Conservation (phyloP, 2,329 filamentous ascomycete species). For the Thermothelomyces thermophilus region DNA sequence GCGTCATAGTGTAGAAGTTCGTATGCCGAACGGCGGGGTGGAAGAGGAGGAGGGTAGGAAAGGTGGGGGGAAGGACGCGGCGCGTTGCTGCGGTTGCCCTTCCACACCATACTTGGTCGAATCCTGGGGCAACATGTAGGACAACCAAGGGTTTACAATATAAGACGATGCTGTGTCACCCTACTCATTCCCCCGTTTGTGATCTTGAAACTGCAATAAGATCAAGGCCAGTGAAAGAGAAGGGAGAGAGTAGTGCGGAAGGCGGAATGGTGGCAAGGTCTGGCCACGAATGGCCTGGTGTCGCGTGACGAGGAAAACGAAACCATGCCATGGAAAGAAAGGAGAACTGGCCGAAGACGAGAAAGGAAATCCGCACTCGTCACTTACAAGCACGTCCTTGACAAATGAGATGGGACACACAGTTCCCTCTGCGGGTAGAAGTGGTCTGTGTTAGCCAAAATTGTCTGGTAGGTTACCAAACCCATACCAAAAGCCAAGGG, state of each 20-base stretch:
- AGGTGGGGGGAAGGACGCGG: not conserved
- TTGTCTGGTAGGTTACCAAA: slow-evolving; percentile 12
- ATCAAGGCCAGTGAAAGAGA: not conserved
- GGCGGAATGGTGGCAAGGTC: slow-evolving; percentile 10
- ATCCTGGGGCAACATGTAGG: not conserved
- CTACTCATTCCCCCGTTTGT: not conserved
- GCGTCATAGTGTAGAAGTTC: too few species aligned
- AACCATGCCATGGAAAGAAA: not conserved
- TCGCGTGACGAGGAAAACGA: slow-evolving; percentile 9
- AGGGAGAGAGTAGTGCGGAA: not conserved
- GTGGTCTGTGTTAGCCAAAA: slow-evolving; percentile 35
- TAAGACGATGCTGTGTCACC: not conserved
- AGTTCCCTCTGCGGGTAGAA: slow-evolving; percentile 58
- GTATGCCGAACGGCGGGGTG: too few species aligned
- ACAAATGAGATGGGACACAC: slow-evolving; percentile 80
- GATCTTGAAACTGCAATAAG: not conserved
- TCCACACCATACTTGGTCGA: not conserved
- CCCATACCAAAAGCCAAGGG: not conserved
- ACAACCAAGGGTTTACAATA: not conserved
- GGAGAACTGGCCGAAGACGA: slow-evolving; percentile 1
- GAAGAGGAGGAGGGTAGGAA: not conserved
- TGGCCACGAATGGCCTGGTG: slow-evolving; percentile 12
- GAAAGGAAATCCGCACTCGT: slow-evolving; percentile 10
- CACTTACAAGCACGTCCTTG: slow-evolving; percentile 70
- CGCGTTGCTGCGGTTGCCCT: not conserved